Evolutionary conservation across 2,329 filamentous ascomycete species (phyloP), one percentile per base, ranked within the genome.

Genomic region (Cadophora gregata): DNA sequence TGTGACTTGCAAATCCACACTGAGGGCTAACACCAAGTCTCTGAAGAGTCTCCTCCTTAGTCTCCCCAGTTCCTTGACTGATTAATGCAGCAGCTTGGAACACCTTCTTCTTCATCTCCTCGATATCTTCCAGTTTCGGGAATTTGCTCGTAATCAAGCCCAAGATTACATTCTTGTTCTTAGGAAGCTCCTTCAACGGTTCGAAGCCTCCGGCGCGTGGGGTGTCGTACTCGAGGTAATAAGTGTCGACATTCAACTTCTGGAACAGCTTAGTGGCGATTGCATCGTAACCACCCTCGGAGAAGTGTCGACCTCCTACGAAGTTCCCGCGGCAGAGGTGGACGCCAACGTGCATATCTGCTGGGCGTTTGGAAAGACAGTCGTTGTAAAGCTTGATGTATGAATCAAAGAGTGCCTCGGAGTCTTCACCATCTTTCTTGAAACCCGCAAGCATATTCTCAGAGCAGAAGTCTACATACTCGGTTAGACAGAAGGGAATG

Each of bases 311-410:
- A 24, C 85, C 86, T 63, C 86, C 85, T 69, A 89, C 86, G 77
- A 90, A 90, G 80, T 90, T 91, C 59, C 85, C 85, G 9, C 85
- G 85, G 83, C 91, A 93, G 61, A 93, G 82, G 76, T 94, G 92
- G 19, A 94, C 88, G 55, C 91, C 91, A 2, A 92, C 84, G 78
- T 93, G 90, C 82, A 93, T 86, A 75, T 93, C 90, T 1, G 82
- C 77, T 0, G 90, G 90, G 0, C 87, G 80, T 73, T 86, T 85
- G 73, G 82, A 80, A 75, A 92, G 83, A 74, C 84, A 87, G 77
- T 91, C 88, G 77, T 93, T 93, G 83, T 93, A 93, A 71, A 92
- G 86, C 68, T 85, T 82, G 77, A 94, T 90, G 79, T 94, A 94
- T 31, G 89, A 86, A 72, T 92, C 89, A 25, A 94, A 85, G 53